A percentile compares a stretch with the other conserved stretches of the same genome.
Conservation (phyloP, 2,329 filamentous ascomycete species). For the Grosmannia serpens region DNA sequence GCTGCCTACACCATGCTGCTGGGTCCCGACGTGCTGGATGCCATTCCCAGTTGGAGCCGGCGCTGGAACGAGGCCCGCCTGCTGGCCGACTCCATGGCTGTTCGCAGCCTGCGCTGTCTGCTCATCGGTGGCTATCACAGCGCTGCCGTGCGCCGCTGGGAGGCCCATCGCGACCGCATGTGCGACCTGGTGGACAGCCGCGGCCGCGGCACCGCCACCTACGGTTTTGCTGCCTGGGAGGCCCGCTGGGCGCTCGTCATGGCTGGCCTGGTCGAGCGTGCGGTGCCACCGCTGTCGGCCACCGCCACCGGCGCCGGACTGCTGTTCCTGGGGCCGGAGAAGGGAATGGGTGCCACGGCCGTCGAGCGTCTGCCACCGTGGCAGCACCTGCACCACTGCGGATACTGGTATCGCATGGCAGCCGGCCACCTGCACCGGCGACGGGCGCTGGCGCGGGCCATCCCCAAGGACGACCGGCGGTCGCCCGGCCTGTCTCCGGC, state of each 20-base stretch:
- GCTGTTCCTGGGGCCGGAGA: conserved; percentile 31
- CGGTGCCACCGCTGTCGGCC: conserved; percentile 19
- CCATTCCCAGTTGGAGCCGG: conserved; percentile 79
- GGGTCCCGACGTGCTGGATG: conserved; percentile 73
- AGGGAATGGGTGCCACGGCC: conserved; percentile 38
- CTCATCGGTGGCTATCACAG: conserved; percentile 73
- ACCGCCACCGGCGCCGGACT: conserved; percentile 29
- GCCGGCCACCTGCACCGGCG: conserved; percentile 44
- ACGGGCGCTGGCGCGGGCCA: conserved; percentile 39
- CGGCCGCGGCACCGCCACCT: conserved; percentile 76
- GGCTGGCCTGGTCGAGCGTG: conserved; percentile 46
- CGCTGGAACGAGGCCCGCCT: conserved; percentile 90
- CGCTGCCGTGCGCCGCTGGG: conserved; percentile 69
- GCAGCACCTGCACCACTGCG: conserved; percentile 53
- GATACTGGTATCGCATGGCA: conserved; percentile 55
- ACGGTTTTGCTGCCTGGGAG: conserved; percentile 93
- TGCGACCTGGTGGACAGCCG: conserved; percentile 68
- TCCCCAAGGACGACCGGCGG: conserved; percentile 48
- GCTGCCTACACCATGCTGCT: conserved; percentile 77
- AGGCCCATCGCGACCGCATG: conserved; percentile 61
- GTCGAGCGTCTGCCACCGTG: conserved; percentile 44
- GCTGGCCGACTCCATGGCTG: conserved; percentile 67
- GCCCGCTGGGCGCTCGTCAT: conserved; percentile 56
- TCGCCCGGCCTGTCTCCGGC: conserved; percentile 36
- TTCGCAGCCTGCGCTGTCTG: conserved; percentile 72